Evolutionary conservation across 192 early-diverging fungal genomes (phyloP), one percentile per base, ranked within the genome.

Genomic region (Lobulomyces angularis): DNA sequence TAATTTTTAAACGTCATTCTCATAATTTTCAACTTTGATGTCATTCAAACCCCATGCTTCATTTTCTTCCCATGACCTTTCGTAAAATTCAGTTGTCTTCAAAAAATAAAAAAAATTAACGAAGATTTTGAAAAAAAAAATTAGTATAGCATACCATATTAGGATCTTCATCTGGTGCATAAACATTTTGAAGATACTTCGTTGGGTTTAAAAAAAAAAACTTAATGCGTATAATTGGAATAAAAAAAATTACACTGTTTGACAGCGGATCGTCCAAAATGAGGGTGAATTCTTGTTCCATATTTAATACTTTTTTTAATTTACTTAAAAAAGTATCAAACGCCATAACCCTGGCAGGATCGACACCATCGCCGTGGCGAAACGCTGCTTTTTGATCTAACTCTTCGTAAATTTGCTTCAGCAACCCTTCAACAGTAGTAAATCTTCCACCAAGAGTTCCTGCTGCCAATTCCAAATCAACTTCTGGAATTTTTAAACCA

Each of bases 401-500:
- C 65, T 96, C 88, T 0, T 88, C 83, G 43, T 88, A 70, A 2
- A 93, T 81, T 63, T 93, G 89, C 23, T 71, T 59, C 46, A 96
- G 51, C 35, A 96, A 67, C 5, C 91, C 91, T 61, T 96, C 91
- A 18, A 96, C 77, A 2, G 91, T 96, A 2, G 91, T 96, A 52
- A 96, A 96, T 24, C 86, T 71, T 5, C 91, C 91, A 35, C 91
- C 91, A 45, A 96, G 62, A 1, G 91, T 96, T 28, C 91, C 91
- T 5, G 76, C 62, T 19, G 74, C 59, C 58, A 96, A 57, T 55
- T 93, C 84, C 19, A 96, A 54, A 23, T 88, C 75, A 41, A 91
- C 76, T 50, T 93, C 91, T 22, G 91, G 89, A 37, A 96, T 83
- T 1, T 50, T 62, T 39, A 96, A 59, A 32, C 88, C 83, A 56